Evolutionary conservation across 2,329 filamentous ascomycete species (phyloP), one percentile per base, ranked within the genome.

Genomic region (Gaeumannomyces sp.): DNA sequence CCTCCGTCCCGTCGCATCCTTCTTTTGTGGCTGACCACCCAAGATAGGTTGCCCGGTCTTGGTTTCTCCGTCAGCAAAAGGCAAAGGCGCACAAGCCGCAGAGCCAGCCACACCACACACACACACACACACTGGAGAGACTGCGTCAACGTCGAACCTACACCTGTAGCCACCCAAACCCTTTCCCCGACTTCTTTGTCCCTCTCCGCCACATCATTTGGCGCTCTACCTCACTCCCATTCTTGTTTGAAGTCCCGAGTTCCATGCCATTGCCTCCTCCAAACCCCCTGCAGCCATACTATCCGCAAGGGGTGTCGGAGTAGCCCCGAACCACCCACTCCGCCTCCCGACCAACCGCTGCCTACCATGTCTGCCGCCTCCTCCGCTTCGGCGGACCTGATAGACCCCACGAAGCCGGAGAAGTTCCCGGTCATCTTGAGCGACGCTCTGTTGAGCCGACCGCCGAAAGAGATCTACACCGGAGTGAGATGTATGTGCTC

Each of bases 371-470:
- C 57, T 64, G 59, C 59, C 45, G 45, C 45, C 22, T 35, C 59
- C 19, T 5, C 59, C 31, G 62, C 56, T 28, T 59, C 62, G 33
- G 62, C 29, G 31, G 58, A 57, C 50, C 59, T 81, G 64, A 80
- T 88, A 66, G 85, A 89, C 74, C 83, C 85, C 67, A 86, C 85
- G 64, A 83, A 85, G 74, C 77, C 79, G 66, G 85, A 61, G 28
- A 85, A 85, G 71, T 89, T 88, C 71, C 86, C 85, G 62, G 82
- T 89, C 65, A 80, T 89, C 60, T 78, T 89, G 59, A 87, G 86
- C 72, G 86, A 89, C 70, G 82, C 83, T 33, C 76, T 89, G 38
- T 76, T 87, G 50, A 83, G 83, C 58, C 84, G 82, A 67, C 74
- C 82, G 1, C 76, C 82, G 38, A 85, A 83, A 68, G 83, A 87